A percentile compares a stretch with the other conserved stretches of the same genome.
phyloP scores from a whole-genome alignment of 2,329 filamentous ascomycete genomes.

The Aspergillus cejpii region DNA sequence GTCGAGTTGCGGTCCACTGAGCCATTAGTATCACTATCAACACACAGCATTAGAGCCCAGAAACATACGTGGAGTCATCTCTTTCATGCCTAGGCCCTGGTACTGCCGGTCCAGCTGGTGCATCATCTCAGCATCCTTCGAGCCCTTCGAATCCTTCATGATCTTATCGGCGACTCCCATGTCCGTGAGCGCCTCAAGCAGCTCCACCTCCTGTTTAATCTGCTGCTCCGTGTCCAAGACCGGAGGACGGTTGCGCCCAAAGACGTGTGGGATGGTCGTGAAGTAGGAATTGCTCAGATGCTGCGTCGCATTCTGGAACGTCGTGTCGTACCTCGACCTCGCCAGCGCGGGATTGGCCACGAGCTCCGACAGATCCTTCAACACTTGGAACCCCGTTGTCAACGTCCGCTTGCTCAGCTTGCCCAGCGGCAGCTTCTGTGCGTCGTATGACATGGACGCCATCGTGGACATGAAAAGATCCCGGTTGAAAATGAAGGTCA shows the following conservation, averaged over 20 bases:
- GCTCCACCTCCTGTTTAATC: constrained; percentile 69
- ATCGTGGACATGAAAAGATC: constrained; percentile 58
- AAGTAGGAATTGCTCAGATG: constrained; percentile 71
- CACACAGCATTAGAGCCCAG: background rate
- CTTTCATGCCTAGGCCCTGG: constrained; percentile 61
- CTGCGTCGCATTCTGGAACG: constrained; percentile 46
- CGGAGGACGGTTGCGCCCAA: constrained; percentile 67
- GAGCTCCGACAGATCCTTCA: constrained; percentile 67
- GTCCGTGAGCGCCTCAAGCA: constrained; percentile 73
- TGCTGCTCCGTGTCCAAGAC: constrained; percentile 52
- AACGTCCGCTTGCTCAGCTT: constrained; percentile 78
- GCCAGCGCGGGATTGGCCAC: constrained; percentile 52
- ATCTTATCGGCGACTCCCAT: constrained; percentile 78
- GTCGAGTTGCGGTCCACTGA: constrained; percentile 48
- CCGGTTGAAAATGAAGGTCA: constrained; percentile 78
- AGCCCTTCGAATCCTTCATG: constrained; percentile 64
- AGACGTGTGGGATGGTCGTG: constrained; percentile 72
- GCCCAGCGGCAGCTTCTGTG: constrained; percentile 69
- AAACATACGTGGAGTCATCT: constrained; percentile 59
- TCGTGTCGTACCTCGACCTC: constrained; percentile 38
- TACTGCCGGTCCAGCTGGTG: constrained; percentile 68
- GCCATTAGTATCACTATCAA: constrained; percentile 10
- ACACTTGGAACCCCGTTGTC: constrained; percentile 62
- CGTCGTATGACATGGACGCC: constrained; percentile 41
- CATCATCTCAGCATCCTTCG: constrained; percentile 49